Base-by-base conservation (phyloP, 2,329 filamentous ascomycete species). In the Waltergamsia citrina region DNA sequence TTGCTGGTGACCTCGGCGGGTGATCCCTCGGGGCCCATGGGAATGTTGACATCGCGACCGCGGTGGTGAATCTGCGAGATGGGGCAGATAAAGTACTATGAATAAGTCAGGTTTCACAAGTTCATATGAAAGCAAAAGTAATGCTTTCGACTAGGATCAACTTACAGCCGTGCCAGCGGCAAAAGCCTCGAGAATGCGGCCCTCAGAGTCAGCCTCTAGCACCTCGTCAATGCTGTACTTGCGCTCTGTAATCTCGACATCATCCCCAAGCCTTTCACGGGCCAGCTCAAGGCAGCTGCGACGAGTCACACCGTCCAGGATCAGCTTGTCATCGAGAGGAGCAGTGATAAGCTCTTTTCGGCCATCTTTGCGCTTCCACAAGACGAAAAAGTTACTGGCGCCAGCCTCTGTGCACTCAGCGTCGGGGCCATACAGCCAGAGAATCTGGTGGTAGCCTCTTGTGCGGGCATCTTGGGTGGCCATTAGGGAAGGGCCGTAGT, bases 371-470 rank as follows among this genome's bases (percentile, higher is more conserved):
- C 57, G 55, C 51, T 68, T 71, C 84, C 82, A 87, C 10, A 94
- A 65, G 7, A 94, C 67, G 51, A 95, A 94, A 63, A 94, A 94
- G 62, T 95, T 95, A 50, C 78, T 85, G 10, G 86, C 88, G 5
- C 88, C 88, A 3, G 88, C 88, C 64, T 95, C 88, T 3, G 88
- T 95, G 42, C 93, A 87, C 52, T 76, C 74, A 34, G 74, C 74
- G 45, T 90, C 70, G 26, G 74, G 58, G 2, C 86, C 86, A 50
- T 94, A 92, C 33, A 95, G 70, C 88, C 88, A 95, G n/a, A 95
- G 71, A 36, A 95, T 81, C 68, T 95, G 90, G 51, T 90, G 75
- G 59, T 78, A 95, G 0, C 90, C 88, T 26, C 73, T 62, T 9
- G 63, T 64, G 36, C 78, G 65, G 4, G 88, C 88, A 56, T 88